Percentiles rank a stretch among this genome's conserved stretches.
These are phyloP conservation scores for Rhodamnia argentea DNA, from an alignment of 345 rosid genomes.

Conservation along the genomic window DNA sequence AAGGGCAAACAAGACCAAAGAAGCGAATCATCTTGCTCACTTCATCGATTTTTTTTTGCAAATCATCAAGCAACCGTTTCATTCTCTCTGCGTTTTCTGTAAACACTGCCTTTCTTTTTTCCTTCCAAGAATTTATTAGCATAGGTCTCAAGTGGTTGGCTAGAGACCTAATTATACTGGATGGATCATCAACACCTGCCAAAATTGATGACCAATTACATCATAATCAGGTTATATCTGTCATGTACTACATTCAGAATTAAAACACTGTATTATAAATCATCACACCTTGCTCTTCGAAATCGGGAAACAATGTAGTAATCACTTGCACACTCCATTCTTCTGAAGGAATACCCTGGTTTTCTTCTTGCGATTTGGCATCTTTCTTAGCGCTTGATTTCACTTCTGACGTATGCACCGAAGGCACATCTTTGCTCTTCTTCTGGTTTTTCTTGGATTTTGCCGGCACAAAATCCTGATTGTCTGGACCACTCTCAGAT, in stretches of 20 bases:
- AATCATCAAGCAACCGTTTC: constrained; percentile 60
- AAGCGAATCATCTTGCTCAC: constrained; percentile 22
- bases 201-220: constrained; percentile 8
- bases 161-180: constrained; percentile 46
- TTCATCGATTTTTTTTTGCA: constrained; percentile 94
- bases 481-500: constrained; percentile 44
- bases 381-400: constrained; percentile 68
- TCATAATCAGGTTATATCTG: neutral
- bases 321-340: constrained; percentile 74
- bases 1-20: neutral
- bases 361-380: constrained; percentile 45
- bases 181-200: constrained; percentile 58
- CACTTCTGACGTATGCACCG: constrained; percentile 36
- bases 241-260: neutral
- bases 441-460: constrained; percentile 86
- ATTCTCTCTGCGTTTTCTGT: constrained; percentile 83
- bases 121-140: constrained; percentile 65
- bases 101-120: constrained; percentile 73
- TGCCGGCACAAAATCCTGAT: constrained; percentile 44
- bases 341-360: constrained; percentile 50
- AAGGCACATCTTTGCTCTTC: constrained; percentile 63
- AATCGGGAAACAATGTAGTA: constrained; percentile 46
- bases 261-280: neutral
- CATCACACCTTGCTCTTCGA: constrained; percentile 72
- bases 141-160: constrained; percentile 69